These are phyloP conservation scores for Hymenoscyphus fructigenus DNA, from an alignment of 2,329 filamentous ascomycete species.

Conservation along the genomic window DNA sequence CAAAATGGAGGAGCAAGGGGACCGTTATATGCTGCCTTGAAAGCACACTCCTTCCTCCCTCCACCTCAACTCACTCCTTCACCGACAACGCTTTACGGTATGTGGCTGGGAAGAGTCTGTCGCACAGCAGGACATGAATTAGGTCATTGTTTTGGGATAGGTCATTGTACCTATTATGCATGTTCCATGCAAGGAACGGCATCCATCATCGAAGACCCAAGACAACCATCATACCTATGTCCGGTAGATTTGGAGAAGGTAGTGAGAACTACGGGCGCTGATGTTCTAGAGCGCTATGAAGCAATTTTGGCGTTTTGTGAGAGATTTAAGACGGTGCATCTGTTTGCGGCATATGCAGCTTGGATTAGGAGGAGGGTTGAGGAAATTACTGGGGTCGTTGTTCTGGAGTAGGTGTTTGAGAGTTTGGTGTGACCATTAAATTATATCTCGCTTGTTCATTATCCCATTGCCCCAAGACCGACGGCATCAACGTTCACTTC, in stretches of 20 bases:
- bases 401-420: not conserved
- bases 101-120: slow-evolving; percentile 59
- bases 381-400: slow-evolving; percentile 9
- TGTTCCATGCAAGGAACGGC: slow-evolving; percentile 64
- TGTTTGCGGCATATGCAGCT: slow-evolving; percentile 47
- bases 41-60: slow-evolving; percentile 24
- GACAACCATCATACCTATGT: slow-evolving; percentile 64
- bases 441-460: too few relatives aligned
- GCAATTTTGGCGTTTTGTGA: slow-evolving; percentile 45
- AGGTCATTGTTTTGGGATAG: slow-evolving; percentile 66
- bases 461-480: too few relatives aligned
- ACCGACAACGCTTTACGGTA: slow-evolving; percentile 35
- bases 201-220: slow-evolving; percentile 54
- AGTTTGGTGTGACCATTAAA: too few relatives aligned
- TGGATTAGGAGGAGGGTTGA: slow-evolving; percentile 42
- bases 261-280: slow-evolving; percentile 30
- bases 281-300: slow-evolving; percentile 41
- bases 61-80: slow-evolving; percentile 22
- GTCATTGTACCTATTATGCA: slow-evolving; percentile 64
- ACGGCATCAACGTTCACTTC: too few relatives aligned
- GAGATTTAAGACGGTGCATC: slow-evolving; percentile 40
- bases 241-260: slow-evolving; percentile 59
- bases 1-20: not conserved
- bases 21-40: slow-evolving; percentile 40
- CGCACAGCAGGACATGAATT: slow-evolving; percentile 64